Evolutionary conservation across 2,329 filamentous ascomycete genomes (phyloP).

Genomic region (Emergomyces pasteurianus): DNA sequence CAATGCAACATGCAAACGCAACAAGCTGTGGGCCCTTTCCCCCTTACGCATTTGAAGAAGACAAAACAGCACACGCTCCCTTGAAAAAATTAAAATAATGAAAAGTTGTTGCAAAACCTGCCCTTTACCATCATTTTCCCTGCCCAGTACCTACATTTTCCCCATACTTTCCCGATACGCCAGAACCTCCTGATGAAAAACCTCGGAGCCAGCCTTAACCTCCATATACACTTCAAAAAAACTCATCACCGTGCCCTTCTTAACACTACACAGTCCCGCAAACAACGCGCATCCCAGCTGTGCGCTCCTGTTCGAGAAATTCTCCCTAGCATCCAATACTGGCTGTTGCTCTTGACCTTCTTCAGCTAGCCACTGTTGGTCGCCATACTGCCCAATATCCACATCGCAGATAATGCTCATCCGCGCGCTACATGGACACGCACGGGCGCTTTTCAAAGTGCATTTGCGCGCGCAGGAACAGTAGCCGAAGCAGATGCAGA

Average conservation of each 20-base stretch:
- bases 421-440: slow-evolving; percentile 27
- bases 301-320: slow-evolving; percentile 16
- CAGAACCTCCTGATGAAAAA: slow-evolving; percentile 21
- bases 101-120: no score
- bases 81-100: no score
- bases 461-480: slow-evolving; percentile 25
- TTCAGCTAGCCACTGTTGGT: background rate
- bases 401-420: slow-evolving; percentile 20
- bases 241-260: slow-evolving; percentile 13
- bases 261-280: slow-evolving; percentile 16
- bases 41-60: no score
- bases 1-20: no score
- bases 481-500: slow-evolving; percentile 24
- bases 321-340: slow-evolving; percentile 7
- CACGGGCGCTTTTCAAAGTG: slow-evolving; percentile 18
- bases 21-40: no score
- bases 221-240: slow-evolving; percentile 15
- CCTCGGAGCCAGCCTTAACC: slow-evolving; percentile 15
- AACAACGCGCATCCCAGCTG: slow-evolving; percentile 22
- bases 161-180: slow-evolving; percentile 15
- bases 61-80: no score
- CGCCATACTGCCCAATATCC: slow-evolving; percentile 1
- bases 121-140: no score
- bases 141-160: background rate
- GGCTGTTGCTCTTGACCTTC: background rate